Conservation (phyloP, 805 yeast species). For the Suhomyces sp. region DNA sequence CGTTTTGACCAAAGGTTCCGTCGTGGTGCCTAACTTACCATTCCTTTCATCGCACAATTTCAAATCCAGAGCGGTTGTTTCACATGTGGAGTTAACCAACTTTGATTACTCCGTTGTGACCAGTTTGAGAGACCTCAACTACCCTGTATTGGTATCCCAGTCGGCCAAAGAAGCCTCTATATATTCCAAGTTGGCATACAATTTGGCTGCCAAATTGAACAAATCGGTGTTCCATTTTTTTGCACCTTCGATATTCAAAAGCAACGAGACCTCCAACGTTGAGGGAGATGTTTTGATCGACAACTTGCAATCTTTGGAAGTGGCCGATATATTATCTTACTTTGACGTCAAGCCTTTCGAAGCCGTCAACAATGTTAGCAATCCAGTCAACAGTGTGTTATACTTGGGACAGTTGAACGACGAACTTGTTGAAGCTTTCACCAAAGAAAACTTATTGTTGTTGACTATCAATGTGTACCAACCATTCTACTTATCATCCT, state of each 20-base stretch:
- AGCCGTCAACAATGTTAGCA: conserved; percentile 23
- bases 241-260: conserved; percentile 23
- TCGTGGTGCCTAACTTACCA: conserved; percentile 61
- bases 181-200: conserved; percentile 56
- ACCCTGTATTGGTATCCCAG: conserved; percentile 66
- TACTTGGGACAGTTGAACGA: conserved; percentile 58
- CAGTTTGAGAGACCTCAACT: conserved; percentile 69
- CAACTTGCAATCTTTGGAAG: conserved; percentile 13
- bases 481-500: conserved; percentile 61
- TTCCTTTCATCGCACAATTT: conserved; percentile 43
- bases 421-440: conserved; percentile 40
- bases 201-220: conserved; percentile 46
- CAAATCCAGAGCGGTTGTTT: conserved; percentile 44
- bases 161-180: conserved; percentile 50
- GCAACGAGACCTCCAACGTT: conserved; percentile 11
- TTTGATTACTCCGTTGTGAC: conserved; percentile 68
- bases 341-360: conserved; percentile 30
- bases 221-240: conserved; percentile 75
- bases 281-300: conserved; percentile 13
- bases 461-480: conserved; percentile 63
- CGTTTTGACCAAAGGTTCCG: conserved; percentile 50
- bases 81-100: conserved; percentile 56
- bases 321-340: conserved; percentile 21
- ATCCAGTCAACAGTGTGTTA: conserved; percentile 52
- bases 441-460: conserved; percentile 42